Evolutionary conservation across 257 asterid genomes (phyloP).

Genomic region (Forsythia suspensa): DNA sequence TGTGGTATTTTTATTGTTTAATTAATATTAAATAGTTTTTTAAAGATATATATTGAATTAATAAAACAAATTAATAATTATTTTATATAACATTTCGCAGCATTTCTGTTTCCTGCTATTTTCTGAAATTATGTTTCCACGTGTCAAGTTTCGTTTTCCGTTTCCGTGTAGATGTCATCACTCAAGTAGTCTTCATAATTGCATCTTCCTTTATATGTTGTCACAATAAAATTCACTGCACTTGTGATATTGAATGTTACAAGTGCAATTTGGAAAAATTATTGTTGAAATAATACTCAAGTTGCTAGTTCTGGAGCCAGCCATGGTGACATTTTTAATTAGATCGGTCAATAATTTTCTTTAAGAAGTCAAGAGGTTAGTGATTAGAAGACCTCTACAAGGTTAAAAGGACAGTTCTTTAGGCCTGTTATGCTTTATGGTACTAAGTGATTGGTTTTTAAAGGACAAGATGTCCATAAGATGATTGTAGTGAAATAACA

Average conservation of each 20-base stretch:
- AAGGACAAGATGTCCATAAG: not conserved
- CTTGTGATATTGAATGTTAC: not conserved
- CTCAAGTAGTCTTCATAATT: not conserved
- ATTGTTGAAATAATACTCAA: constrained; percentile 6
- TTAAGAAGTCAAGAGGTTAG: not conserved
- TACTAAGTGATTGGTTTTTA: not conserved
- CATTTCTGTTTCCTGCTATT: too few relatives aligned
- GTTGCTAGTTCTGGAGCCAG: not conserved
- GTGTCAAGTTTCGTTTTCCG: too few relatives aligned
- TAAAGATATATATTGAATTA: too few relatives aligned
- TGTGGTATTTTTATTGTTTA: not conserved
- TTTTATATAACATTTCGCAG: too few relatives aligned
- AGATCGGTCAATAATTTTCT: not conserved
- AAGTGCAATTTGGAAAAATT: not conserved
- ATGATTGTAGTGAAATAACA: not conserved
- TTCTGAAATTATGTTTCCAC: too few relatives aligned
- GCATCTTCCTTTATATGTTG: not conserved
- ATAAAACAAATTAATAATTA: too few relatives aligned
- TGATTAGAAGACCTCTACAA: not conserved
- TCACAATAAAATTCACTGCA: not conserved
- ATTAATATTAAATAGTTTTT: too few relatives aligned
- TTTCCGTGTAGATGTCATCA: not conserved
- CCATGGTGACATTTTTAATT: not conserved
- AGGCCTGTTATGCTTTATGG: not conserved
- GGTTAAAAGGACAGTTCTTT: not conserved